Evolutionary conservation across 2,329 filamentous ascomycete species (phyloP).

Genomic region (Delphinella strobiligena): DNA sequence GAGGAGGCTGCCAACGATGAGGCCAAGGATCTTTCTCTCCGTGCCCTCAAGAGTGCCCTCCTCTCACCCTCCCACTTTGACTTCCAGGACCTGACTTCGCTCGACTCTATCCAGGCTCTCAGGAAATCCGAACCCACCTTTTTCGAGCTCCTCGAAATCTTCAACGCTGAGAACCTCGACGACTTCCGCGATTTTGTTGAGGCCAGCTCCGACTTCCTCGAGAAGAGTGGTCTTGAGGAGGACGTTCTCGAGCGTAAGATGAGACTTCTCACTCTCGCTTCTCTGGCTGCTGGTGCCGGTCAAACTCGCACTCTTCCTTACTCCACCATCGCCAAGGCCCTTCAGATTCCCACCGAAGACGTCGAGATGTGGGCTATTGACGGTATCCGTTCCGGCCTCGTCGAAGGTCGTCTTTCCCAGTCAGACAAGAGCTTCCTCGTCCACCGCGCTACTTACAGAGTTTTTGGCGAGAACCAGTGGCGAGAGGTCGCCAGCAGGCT

Average conservation of each 20-base stretch:
- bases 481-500: conserved; percentile 81
- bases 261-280: conserved; percentile 85
- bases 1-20: conserved; percentile 43
- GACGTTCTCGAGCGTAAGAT: conserved; percentile 83
- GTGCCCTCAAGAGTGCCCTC: conserved; percentile 56
- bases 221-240: conserved; percentile 59
- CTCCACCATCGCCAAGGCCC: conserved; percentile 66
- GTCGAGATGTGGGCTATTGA: conserved; percentile 99
- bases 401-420: conserved; percentile 94
- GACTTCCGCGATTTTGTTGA: conserved; percentile 94
- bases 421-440: conserved; percentile 87
- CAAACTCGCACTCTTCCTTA: conserved; percentile 84
- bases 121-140: conserved; percentile 72
- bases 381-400: conserved; percentile 85
- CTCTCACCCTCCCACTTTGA: conserved; percentile 55
- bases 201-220: conserved; percentile 76
- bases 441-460: conserved; percentile 89
- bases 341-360: conserved; percentile 71
- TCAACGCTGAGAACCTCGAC: conserved; percentile 85
- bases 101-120: conserved; percentile 74
- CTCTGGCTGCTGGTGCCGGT: conserved; percentile 64
- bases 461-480: conserved; percentile 98
- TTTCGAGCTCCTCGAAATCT: conserved; percentile 89
- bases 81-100: conserved; percentile 58
- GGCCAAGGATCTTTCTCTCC: conserved; percentile 47